Base-by-base conservation (phyloP, 2,329 filamentous ascomycete genomes). In the Spiromastix sp. region DNA sequence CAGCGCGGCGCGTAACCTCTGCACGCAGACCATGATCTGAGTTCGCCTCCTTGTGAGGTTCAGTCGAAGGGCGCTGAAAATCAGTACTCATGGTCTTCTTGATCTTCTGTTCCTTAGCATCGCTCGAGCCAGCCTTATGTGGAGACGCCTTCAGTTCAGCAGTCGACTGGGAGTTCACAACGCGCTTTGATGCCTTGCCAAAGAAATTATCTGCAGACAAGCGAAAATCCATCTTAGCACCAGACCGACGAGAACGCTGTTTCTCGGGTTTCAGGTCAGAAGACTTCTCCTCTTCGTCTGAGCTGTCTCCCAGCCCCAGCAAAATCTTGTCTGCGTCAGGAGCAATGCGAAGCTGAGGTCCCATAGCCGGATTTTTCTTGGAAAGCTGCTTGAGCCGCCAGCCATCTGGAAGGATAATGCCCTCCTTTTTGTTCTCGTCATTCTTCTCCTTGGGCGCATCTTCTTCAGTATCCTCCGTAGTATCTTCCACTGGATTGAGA, bases 251-350 rank as follows among this genome's bases (percentile, higher is more conserved):
- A 26, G 8, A 30, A 25, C 20, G 7, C 29, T 18, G 29, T 32
- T 6, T 30, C 33, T 6, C 11, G 16, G 12, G 34, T 36, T 3
- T 26, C 27, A n/a, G n/a, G 7, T 25, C 33, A 9, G 18, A 20
- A 15, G 36, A 13, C 28, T 34, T 37, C 5, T 8, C 27, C 18
- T 33, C 21, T 4, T 33, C 30, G 8, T 10, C 20, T 9, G 12
- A 18, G 7, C n/a, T 24, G 21, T 7, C n/a, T 7, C 21, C 21
- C 21, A n/a, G n/a, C 9, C 45, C 45, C 43, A 47, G 41, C 5
- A 47, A 44, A n/a, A 47, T 16, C n/a, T 34, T 38, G 6, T 45
- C 43, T n/a, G 45, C 45, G 13, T 44, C 43, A 11, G 43, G 37
- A 3, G 43, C 41, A 21, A 47, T 45, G 13, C 43, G 41, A 7